These are phyloP conservation scores for Trichoderma brevicompactum DNA, from an alignment of 2,329 filamentous ascomycete species.

Conservation along the genomic window DNA sequence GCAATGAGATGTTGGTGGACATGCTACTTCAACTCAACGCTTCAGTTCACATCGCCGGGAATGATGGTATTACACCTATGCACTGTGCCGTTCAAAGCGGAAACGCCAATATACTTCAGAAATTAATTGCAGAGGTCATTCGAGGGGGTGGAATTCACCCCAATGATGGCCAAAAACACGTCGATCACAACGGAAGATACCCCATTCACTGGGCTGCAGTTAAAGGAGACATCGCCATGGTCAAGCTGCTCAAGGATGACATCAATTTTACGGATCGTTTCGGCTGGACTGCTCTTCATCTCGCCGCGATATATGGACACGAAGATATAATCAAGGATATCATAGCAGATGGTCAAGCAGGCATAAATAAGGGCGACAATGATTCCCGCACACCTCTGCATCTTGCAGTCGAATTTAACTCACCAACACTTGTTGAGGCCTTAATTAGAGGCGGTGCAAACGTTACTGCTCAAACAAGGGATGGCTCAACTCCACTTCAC, in stretches of 20 bases:
- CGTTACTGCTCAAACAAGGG: not conserved
- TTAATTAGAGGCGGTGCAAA: not conserved
- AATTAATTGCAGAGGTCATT: not conserved
- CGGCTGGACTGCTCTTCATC: slow-evolving; percentile 9
- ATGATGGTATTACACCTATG: slow-evolving; percentile 11
- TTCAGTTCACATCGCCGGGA: not conserved
- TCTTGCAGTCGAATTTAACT: not conserved
- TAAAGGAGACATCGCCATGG: not conserved
- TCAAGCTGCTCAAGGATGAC: not conserved
- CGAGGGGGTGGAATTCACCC: not conserved
- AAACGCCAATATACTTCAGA: not conserved
- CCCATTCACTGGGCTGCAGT: slow-evolving; percentile 24
- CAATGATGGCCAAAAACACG: not conserved
- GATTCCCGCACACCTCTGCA: slow-evolving; percentile 5
- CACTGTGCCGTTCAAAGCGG: slow-evolving; percentile 19
- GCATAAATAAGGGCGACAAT: not conserved
- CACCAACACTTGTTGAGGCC: not conserved
- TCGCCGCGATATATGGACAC: not conserved
- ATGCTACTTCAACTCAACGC: not conserved
- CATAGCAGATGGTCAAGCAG: not conserved
- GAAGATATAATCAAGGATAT: not conserved
- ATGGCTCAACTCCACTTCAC: slow-evolving; percentile 17
- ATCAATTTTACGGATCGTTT: not conserved
- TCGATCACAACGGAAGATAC: not conserved
- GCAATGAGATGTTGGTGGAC: not conserved